A percentile compares a stretch with the other conserved stretches of the same genome.
phyloP scores from a whole-genome alignment of 345 rosid genomes.

The Camelina sativa region DNA sequence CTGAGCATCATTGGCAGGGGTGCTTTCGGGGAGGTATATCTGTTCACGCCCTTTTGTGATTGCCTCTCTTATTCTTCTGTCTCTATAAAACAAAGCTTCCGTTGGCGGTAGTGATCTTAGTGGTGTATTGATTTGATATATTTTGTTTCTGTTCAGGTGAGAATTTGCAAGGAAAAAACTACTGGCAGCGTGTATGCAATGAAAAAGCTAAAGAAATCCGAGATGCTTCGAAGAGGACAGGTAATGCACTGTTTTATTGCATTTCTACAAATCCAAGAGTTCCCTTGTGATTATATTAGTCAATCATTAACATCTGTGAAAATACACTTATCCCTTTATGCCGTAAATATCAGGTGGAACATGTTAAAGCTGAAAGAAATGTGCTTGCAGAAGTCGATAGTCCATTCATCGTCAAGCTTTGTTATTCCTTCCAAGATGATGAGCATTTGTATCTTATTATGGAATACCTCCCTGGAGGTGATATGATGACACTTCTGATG shows the following conservation, averaged over 20 bases:
- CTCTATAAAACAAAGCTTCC: constrained; percentile 3
- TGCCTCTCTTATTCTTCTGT: not conserved
- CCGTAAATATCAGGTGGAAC: constrained; percentile 57
- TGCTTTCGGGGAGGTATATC: constrained; percentile 58
- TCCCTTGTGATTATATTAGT: constrained; percentile 1
- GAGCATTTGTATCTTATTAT: constrained; percentile 67
- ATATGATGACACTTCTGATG: constrained; percentile 77
- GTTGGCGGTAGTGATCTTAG: constrained; percentile 7
- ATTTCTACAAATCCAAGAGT: not conserved
- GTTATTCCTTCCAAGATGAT: constrained; percentile 76
- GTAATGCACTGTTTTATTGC: constrained; percentile 26
- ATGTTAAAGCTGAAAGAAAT: constrained; percentile 75
- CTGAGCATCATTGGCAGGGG: constrained; percentile 58
- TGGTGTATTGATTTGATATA: constrained; percentile 18
- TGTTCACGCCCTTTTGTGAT: not conserved
- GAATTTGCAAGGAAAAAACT: constrained; percentile 56
- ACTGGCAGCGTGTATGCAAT: constrained; percentile 51
- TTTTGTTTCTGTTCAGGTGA: constrained; percentile 48
- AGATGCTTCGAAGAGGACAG: constrained; percentile 55
- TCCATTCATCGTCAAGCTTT: constrained; percentile 68
- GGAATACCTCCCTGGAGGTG: constrained; percentile 85
- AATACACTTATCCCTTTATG: not conserved
- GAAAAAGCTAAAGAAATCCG: constrained; percentile 50
- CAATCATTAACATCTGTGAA: not conserved
- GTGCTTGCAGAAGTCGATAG: constrained; percentile 79